These are phyloP conservation scores for Evansstolkia leycettana DNA, from an alignment of 495 filamentous ascomycete species.

Conservation along the genomic window DNA sequence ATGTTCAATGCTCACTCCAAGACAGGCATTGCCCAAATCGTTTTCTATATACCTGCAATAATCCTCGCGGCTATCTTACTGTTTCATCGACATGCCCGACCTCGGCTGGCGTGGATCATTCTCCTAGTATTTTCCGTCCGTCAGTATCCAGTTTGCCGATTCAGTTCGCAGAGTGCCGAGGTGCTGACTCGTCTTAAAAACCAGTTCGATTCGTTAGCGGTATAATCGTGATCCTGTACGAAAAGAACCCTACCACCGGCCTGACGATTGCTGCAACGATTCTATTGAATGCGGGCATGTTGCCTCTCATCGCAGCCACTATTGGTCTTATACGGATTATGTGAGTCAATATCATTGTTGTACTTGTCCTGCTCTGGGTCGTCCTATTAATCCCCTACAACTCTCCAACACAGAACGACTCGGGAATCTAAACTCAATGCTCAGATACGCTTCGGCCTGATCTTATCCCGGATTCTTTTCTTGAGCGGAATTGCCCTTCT, in stretches of 20 bases:
- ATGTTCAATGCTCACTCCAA: constrained; percentile 15
- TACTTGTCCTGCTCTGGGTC: background rate
- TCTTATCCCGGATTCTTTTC: constrained; percentile 13
- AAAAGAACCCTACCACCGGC: constrained; percentile 7
- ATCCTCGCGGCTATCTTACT: constrained; percentile 5
- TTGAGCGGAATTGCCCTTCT: constrained; percentile 12
- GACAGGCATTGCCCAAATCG: constrained; percentile 13
- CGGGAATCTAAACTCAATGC: constrained; percentile 4
- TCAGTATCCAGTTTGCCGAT: background rate
- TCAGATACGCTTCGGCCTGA: constrained; percentile 4
- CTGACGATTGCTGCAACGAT: constrained; percentile 13
- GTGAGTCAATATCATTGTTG: constrained; percentile 5
- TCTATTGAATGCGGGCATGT: constrained; percentile 14
- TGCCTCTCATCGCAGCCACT: constrained; percentile 15
- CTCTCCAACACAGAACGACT: constrained; percentile 1
- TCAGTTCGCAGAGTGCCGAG: background rate
- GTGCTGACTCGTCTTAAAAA: background rate
- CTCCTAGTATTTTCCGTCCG: constrained; percentile 8
- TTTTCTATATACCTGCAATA: constrained; percentile 13
- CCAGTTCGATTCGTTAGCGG: constrained; percentile 12
- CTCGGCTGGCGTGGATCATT: constrained; percentile 11
- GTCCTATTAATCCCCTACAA: background rate
- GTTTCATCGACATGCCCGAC: constrained; percentile 10
- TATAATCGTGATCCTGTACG: constrained; percentile 12
- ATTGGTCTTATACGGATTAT: constrained; percentile 17